Conservation (phyloP, 345 rosid species). For the Gynandropsis gynandra region DNA sequence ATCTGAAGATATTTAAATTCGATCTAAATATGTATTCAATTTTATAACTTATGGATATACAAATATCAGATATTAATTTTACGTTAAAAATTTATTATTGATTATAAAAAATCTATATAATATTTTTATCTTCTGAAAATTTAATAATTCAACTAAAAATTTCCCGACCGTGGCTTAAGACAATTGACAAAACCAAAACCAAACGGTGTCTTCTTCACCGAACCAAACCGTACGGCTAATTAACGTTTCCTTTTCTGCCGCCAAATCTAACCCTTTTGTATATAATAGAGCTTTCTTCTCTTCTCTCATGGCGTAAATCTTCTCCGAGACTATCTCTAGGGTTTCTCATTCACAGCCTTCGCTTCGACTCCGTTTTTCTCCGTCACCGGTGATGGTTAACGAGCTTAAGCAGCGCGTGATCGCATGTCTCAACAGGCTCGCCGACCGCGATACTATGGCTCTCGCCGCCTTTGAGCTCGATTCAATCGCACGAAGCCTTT, state of each 20-base stretch:
- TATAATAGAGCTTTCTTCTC: constrained; percentile 1
- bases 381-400: constrained; percentile 25
- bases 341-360: constrained; percentile 25
- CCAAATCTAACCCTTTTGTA: constrained; percentile 13
- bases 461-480: constrained; percentile 84
- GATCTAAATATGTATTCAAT: no score
- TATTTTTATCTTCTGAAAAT: no score
- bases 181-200: no score
- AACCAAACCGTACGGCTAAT: neutral
- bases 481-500: constrained; percentile 54
- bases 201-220: no score
- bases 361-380: constrained; percentile 33
- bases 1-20: no score
- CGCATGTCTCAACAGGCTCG: constrained; percentile 78
- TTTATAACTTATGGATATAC: no score
- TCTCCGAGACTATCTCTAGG: neutral
- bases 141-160: no score
- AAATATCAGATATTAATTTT: no score
- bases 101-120: no score
- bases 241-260: constrained; percentile 19
- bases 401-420: constrained; percentile 73
- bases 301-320: constrained; percentile 8
- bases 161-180: no score
- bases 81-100: no score
- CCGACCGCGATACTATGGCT: constrained; percentile 85